Percentiles rank a stretch among this genome's conserved stretches.
Conservation (phyloP, 1,284 basidiomycete genomes). For the Porodaedalea pini region DNA sequence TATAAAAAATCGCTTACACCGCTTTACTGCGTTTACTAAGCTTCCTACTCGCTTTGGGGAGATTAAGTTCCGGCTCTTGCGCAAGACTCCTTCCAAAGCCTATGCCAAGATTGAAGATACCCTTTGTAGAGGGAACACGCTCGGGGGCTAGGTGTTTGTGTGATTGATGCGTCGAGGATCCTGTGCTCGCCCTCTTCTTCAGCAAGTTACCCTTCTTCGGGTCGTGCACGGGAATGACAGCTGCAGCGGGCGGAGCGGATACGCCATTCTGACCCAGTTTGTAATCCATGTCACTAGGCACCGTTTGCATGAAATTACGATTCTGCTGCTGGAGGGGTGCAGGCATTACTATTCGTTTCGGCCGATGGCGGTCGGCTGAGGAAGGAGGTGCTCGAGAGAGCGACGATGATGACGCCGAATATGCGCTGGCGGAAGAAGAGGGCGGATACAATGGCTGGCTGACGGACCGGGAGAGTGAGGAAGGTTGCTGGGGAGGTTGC, state of each 20-base stretch:
- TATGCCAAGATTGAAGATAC: slow-evolving; percentile 1
- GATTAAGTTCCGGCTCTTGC: slow-evolving; percentile 8
- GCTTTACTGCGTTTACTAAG: slow-evolving; percentile 18
- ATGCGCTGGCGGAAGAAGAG: slow-evolving; percentile 3
- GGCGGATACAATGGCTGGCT: slow-evolving; percentile 1
- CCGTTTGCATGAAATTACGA: background rate
- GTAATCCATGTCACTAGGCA: background rate
- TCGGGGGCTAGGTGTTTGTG: slow-evolving; percentile 12
- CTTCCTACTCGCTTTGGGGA: slow-evolving; percentile 11
- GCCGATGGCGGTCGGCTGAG: slow-evolving; percentile 13
- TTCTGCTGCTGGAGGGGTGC: slow-evolving; percentile 17
- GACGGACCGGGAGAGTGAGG: background rate
- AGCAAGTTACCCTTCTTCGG: slow-evolving; percentile 19
- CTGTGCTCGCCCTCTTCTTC: slow-evolving; percentile 17
- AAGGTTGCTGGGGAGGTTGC: background rate
- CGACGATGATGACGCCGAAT: slow-evolving; percentile 8
- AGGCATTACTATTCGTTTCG: slow-evolving; percentile 20
- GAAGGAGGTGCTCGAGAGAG: background rate
- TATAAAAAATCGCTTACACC: background rate
- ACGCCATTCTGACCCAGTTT: background rate
- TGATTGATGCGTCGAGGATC: background rate
- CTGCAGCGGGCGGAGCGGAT: slow-evolving; percentile 11
- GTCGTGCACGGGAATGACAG: slow-evolving; percentile 19
- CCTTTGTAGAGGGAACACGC: background rate
- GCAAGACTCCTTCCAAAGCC: slow-evolving; percentile 6